A percentile compares a stretch with the other conserved stretches of the same genome.
phyloP scores from a whole-genome alignment of 768 basidiomycete genomes.

The Lepiota venenata region DNA sequence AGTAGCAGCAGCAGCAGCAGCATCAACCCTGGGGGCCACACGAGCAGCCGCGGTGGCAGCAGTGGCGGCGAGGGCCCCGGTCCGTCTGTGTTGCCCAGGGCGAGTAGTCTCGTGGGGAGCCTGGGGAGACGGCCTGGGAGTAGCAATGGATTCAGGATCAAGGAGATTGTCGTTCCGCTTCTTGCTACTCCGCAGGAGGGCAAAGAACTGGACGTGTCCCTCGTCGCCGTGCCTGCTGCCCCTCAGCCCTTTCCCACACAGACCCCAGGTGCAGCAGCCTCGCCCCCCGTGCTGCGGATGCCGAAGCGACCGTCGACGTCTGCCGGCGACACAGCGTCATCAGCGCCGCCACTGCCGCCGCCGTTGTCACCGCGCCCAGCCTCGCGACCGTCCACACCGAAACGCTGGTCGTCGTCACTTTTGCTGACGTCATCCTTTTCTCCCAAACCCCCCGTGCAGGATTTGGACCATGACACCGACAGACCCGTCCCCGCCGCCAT shows the following conservation, averaged over 20 bases:
- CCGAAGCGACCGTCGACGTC: background rate
- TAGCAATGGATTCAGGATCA: constrained; percentile 8
- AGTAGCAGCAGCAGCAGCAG: background rate
- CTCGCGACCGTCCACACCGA: constrained; percentile 28
- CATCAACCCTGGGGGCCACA: background rate
- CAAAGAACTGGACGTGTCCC: constrained; percentile 19
- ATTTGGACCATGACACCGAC: constrained; percentile 44
- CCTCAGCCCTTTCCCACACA: background rate
- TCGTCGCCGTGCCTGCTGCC: constrained; percentile 3
- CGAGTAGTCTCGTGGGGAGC: constrained; percentile 10
- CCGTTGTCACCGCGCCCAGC: constrained; percentile 20
- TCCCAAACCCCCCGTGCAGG: constrained; percentile 28
- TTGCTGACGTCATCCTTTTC: constrained; percentile 26
- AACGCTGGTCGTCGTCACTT: constrained; percentile 28
- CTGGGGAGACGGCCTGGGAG: constrained; percentile 12
- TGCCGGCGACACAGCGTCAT: background rate
- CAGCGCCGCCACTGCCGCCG: background rate
- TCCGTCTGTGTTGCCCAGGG: background rate
- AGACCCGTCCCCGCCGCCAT: constrained; percentile 47
- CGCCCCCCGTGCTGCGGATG: background rate
- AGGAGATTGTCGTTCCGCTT: constrained; percentile 15
- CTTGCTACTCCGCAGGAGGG: constrained; percentile 27
- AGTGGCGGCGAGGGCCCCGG: background rate
- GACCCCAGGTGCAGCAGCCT: background rate
- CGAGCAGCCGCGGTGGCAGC: background rate